Conservation (phyloP, 2,329 filamentous ascomycete genomes). For the Sclerotinia spermophila region DNA sequence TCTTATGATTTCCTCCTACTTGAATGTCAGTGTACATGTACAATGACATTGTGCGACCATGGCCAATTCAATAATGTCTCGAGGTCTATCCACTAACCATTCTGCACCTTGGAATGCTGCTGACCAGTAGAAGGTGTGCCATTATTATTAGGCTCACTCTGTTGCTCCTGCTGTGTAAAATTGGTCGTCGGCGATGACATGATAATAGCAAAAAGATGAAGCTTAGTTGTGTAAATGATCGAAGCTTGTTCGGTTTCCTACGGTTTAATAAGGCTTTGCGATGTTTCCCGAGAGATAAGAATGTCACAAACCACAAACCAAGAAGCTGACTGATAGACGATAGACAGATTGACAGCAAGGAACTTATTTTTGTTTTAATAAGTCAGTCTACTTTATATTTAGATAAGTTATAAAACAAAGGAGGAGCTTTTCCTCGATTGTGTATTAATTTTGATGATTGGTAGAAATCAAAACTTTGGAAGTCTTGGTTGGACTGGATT, state of each 20-base stretch:
- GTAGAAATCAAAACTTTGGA: background rate
- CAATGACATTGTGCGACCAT: slow-evolving; percentile 6
- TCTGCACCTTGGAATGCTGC: slow-evolving; percentile 11
- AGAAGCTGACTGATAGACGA: background rate
- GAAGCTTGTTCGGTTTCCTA: slow-evolving; percentile 19
- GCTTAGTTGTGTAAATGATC: slow-evolving; percentile 20
- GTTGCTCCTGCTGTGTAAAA: slow-evolving; percentile 17
- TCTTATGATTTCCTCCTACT: slow-evolving; percentile 14
- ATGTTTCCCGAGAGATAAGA: slow-evolving; percentile 10
- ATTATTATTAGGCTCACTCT: slow-evolving; percentile 3
- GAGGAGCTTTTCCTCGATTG: background rate
- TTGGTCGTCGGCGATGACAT: slow-evolving; percentile 13
- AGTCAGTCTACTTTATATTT: background rate
- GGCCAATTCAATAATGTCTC: background rate
- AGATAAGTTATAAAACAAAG: background rate
- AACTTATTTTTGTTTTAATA: background rate
- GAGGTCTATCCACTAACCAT: slow-evolving; percentile 9
- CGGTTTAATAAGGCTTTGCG: slow-evolving; percentile 27
- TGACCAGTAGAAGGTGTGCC: slow-evolving; percentile 7
- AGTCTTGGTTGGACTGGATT: background rate
- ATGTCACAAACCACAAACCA: background rate
- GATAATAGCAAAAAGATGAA: slow-evolving; percentile 4
- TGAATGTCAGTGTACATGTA: slow-evolving; percentile 3
- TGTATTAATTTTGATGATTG: background rate
- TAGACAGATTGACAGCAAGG: background rate